Percentiles rank a stretch among this genome's conserved stretches.
These are phyloP conservation scores for Triticum monococcum DNA, from an alignment of 176 grass and related monocot species.

Conservation along the genomic window DNA sequence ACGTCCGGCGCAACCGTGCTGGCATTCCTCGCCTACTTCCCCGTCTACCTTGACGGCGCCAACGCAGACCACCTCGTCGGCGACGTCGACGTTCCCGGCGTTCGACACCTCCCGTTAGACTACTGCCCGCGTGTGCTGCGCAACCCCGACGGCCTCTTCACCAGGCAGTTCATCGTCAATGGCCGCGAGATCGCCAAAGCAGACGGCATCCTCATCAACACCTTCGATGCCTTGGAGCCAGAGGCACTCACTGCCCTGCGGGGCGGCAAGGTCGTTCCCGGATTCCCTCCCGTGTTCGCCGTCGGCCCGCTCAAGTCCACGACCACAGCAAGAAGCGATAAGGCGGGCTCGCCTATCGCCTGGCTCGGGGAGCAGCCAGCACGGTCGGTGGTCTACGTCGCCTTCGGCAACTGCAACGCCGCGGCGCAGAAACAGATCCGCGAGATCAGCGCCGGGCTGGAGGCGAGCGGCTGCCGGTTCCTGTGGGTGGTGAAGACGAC, in stretches of 20 bases:
- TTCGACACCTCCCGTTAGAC: background rate
- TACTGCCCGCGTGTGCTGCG: constrained; percentile 30
- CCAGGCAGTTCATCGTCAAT: constrained; percentile 49
- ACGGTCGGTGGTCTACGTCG: constrained; percentile 57
- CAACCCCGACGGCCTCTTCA: constrained; percentile 46
- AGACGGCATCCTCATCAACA: constrained; percentile 50
- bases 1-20: constrained; percentile 50
- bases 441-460: constrained; percentile 55
- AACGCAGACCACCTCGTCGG: background rate
- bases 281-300: constrained; percentile 39
- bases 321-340: background rate
- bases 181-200: constrained; percentile 22
- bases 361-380: constrained; percentile 60
- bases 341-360: background rate
- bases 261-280: constrained; percentile 26
- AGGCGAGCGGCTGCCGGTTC: constrained; percentile 54
- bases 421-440: constrained; percentile 36
- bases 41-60: background rate
- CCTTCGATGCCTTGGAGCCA: constrained; percentile 54
- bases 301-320: constrained; percentile 29
- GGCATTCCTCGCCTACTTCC: constrained; percentile 41
- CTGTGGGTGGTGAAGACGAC: constrained; percentile 69
- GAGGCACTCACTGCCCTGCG: constrained; percentile 45
- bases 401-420: constrained; percentile 58
- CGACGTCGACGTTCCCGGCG: constrained; percentile 47